These are phyloP conservation scores for Anthoceros angustus DNA, from an alignment of 225 moss, liverwort and hornwort genomes.

Conservation along the genomic window DNA sequence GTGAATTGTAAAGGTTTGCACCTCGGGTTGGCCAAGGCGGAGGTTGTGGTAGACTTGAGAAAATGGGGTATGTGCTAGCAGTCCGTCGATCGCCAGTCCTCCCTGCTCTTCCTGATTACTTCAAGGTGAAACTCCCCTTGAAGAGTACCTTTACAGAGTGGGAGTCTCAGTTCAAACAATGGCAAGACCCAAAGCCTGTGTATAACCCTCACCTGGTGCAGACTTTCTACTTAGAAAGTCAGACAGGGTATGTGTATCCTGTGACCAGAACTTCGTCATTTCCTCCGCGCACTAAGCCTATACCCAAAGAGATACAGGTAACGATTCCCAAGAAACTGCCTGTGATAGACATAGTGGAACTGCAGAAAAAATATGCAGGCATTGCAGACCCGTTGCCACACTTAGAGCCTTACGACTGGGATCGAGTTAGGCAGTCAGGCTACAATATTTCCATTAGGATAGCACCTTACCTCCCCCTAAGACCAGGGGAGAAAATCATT, in stretches of 20 bases:
- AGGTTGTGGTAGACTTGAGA: not conserved
- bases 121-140: not conserved
- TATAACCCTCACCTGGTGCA: conserved; percentile 2
- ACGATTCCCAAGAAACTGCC: not conserved
- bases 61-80: not conserved
- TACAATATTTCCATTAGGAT: not conserved
- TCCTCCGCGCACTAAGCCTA: not conserved
- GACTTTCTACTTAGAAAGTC: not conserved
- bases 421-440: not conserved
- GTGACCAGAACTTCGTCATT: not conserved
- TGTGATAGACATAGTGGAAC: not conserved
- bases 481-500: not conserved
- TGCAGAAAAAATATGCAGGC: not conserved
- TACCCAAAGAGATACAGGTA: not conserved
- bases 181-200: not conserved
- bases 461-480: not conserved
- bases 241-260: conserved; percentile 1
- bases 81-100: not conserved
- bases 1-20: too few relatives aligned
- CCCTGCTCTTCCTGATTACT: not conserved
- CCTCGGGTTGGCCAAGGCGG: too few relatives aligned
- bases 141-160: not conserved
- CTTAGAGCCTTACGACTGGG: not conserved
- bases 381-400: not conserved
- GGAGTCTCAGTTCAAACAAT: not conserved